Base-by-base conservation (phyloP, 805 yeast genomes). In the Suhomyces emberorum region DNA sequence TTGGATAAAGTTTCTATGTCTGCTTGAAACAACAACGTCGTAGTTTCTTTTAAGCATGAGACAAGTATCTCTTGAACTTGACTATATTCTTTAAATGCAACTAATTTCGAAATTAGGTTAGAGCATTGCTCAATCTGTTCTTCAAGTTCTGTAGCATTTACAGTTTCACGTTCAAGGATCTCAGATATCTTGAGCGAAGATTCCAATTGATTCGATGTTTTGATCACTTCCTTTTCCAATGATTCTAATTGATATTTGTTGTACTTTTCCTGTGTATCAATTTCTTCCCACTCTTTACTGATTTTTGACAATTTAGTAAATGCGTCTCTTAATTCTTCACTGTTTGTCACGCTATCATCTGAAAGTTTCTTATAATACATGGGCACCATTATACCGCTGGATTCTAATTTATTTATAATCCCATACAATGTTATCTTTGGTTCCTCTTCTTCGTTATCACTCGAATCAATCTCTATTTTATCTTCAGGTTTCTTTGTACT, bases 321-420 rank as follows among this genome's bases (percentile, higher is more conserved):
- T 4, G 50, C 48, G 12, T 29, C 28, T 10, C 24, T 38, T 18
- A 48, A 27, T 25, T 49, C 51, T 14, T 29, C 19, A 10, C 32
- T 28, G 3, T 33, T 32, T 16, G 19, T 23, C 17, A 15, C 12
- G 6, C 30, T 34, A 7, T 46, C 41, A 41, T 66, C 72, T 7
- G 66, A 58, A 2, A 59, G 30, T 28, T 52, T 52, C 46, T 69
- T 68, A 36, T 67, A 51, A 5, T 47, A 44, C 3, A 40, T 10
- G 1, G 77, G 75, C 1, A 73, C 65, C 0, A 47, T 45, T 9
- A 62, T 46, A 2, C 65, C 69, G 16, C 52, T 47, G 10, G 30
- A 21, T 41, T 65, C 72, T 30, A 74, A 41, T 10, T 46, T 52
- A 19, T 60, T 63, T 9, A 74, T 59, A n/a, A 67, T 42, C 2